These are phyloP conservation scores for Claviceps digitariae DNA, from an alignment of 2,329 filamentous ascomycete genomes.

Conservation along the genomic window DNA sequence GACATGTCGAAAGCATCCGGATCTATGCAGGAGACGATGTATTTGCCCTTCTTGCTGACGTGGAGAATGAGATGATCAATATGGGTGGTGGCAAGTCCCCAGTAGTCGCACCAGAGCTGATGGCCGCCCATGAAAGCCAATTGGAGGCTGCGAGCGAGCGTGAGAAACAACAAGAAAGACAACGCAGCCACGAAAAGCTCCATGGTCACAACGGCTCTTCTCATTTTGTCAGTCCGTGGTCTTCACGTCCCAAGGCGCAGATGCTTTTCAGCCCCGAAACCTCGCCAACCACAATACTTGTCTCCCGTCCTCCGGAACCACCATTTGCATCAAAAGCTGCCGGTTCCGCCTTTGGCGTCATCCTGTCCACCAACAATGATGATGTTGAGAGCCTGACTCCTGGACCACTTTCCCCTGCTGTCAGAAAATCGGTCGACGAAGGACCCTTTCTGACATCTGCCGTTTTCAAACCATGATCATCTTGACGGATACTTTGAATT, in stretches of 20 bases:
- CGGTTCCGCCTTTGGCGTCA: not conserved
- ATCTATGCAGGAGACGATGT: conserved; percentile 57
- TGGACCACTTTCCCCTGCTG: not conserved
- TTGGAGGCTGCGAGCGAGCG: not conserved
- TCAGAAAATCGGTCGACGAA: conserved; percentile 8
- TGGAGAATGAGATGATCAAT: conserved; percentile 35
- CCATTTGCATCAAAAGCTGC: not conserved
- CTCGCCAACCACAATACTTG: not conserved
- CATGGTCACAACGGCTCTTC: conserved; percentile 15
- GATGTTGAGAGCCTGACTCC: not conserved
- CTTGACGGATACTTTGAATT: not conserved
- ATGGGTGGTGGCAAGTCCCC: conserved; percentile 15
- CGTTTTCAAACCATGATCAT: conserved; percentile 31
- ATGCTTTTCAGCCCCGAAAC: conserved; percentile 6
- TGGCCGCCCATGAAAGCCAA: too few species aligned
- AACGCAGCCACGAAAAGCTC: conserved; percentile 38
- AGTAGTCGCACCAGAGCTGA: not conserved
- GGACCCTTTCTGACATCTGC: conserved; percentile 34
- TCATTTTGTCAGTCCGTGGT: conserved; percentile 11
- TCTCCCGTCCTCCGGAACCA: conserved; percentile 22
- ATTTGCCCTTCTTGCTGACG: conserved; percentile 52
- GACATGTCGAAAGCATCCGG: conserved; percentile 49
- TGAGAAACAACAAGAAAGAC: conserved; percentile 33
- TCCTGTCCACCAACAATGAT: not conserved
- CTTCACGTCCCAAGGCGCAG: not conserved